Percentiles rank a stretch among this genome's conserved stretches.
phyloP scores from a whole-genome alignment of 2,329 filamentous ascomycete genomes.

The Diplodia corticola region DNA sequence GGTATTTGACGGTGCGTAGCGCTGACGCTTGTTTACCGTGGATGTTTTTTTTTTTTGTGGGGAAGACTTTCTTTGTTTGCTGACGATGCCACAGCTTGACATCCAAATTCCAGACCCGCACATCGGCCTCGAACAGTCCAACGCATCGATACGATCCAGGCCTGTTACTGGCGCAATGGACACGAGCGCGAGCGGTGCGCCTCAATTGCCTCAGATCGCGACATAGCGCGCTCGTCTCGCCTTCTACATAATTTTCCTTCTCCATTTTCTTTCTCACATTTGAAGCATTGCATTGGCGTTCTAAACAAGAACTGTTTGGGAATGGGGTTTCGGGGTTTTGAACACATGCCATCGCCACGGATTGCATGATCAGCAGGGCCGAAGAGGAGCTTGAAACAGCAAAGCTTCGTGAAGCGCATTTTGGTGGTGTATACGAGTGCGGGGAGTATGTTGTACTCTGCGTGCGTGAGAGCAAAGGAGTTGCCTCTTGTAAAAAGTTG shows the following conservation, averaged over 20 bases:
- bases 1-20: constrained; percentile 74
- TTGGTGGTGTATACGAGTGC: not conserved
- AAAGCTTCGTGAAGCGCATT: not conserved
- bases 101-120: constrained; percentile 81
- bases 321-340: not conserved
- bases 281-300: constrained; percentile 15
- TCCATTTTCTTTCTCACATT: not conserved
- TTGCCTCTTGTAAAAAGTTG: not conserved
- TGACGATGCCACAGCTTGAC: constrained; percentile 58
- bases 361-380: not conserved
- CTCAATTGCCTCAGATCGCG: constrained; percentile 2
- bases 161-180: not conserved
- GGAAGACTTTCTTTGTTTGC: not conserved
- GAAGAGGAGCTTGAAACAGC: not conserved
- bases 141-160: constrained; percentile 12
- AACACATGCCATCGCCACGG: not conserved
- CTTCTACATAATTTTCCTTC: not conserved
- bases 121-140: constrained; percentile 47
- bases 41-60: too few species aligned
- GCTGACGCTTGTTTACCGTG: not conserved
- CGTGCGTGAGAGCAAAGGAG: not conserved
- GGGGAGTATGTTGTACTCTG: not conserved
- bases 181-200: not conserved
- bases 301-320: constrained; percentile 5
- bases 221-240: not conserved